Evolutionary conservation across 768 basidiomycete genomes (phyloP).

Genomic region (Clitopilus passeckerianus): DNA sequence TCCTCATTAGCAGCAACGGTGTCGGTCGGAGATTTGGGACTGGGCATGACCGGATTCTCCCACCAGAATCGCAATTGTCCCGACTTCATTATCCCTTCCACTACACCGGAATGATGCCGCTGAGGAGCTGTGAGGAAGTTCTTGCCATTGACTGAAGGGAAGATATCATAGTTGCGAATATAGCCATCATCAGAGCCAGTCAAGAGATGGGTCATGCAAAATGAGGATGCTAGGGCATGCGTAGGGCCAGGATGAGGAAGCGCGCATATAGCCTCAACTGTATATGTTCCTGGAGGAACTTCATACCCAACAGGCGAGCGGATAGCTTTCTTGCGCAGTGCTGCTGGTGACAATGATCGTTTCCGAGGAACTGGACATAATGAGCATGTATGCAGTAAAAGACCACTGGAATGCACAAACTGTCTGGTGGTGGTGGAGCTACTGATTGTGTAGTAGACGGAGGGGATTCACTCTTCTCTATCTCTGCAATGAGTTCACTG

Average conservation of each 20-base stretch:
- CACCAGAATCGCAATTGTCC: constrained; percentile 88
- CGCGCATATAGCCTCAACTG: constrained; percentile 88
- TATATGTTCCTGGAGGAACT: constrained; percentile 56
- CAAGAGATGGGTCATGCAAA: constrained; percentile 83
- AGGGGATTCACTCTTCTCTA: background rate
- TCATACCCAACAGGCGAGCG: constrained; percentile 23
- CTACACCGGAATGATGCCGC: constrained; percentile 82
- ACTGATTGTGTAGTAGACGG: constrained; percentile 4
- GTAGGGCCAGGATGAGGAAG: constrained; percentile 87
- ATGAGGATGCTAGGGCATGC: constrained; percentile 80
- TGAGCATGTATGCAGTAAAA: background rate
- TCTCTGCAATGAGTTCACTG: constrained; percentile 1
- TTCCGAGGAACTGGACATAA: constrained; percentile 17
- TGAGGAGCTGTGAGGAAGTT: constrained; percentile 85
- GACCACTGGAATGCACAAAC: background rate
- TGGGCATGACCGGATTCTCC: constrained; percentile 59
- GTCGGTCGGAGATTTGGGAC: constrained; percentile 34
- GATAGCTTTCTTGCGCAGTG: constrained; percentile 43
- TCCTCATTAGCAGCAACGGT: constrained; percentile 49
- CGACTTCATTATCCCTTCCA: constrained; percentile 88
- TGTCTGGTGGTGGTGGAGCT: constrained; percentile 4
- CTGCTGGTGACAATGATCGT: constrained; percentile 48
- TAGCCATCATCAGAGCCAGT: constrained; percentile 95
- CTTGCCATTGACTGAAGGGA: constrained; percentile 83
- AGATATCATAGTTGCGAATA: constrained; percentile 90